These are phyloP conservation scores for Macrolepiota albuminosa DNA, from an alignment of 768 basidiomycete species.

Conservation along the genomic window DNA sequence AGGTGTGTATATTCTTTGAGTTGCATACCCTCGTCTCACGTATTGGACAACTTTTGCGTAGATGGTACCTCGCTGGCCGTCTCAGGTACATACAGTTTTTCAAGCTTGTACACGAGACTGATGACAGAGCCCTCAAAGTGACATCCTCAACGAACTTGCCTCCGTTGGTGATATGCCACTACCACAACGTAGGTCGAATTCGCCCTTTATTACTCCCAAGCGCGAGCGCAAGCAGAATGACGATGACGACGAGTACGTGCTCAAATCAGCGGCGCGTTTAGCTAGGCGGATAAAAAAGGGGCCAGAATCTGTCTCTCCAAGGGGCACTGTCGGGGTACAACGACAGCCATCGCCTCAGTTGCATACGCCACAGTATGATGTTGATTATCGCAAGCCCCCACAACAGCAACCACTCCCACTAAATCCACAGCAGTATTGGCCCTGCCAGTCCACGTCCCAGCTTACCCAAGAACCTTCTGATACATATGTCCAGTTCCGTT, in stretches of 20 bases:
- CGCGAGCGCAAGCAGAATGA: constrained; percentile 54
- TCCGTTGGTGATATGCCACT: constrained; percentile 66
- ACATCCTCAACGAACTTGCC: constrained; percentile 66
- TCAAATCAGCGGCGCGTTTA: not conserved
- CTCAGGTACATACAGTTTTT: constrained; percentile 29
- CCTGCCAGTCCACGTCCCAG: not conserved
- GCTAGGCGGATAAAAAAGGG: not conserved
- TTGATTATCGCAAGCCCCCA: not conserved
- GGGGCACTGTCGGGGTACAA: not conserved
- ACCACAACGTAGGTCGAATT: constrained; percentile 43
- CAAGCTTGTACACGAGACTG: not conserved
- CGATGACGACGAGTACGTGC: constrained; percentile 16
- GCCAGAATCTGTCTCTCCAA: not conserved
- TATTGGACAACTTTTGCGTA: not conserved
- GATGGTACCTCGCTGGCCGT: constrained; percentile 41
- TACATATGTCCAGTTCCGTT: not conserved
- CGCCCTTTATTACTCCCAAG: constrained; percentile 35
- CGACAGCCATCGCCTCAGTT: not conserved
- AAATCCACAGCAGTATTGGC: constrained; percentile 3
- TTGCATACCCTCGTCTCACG: not conserved
- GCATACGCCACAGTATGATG: not conserved
- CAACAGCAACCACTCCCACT: not conserved
- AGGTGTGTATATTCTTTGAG: constrained; percentile 15
- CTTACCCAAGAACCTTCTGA: not conserved
- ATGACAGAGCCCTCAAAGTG: constrained; percentile 36